These are phyloP conservation scores for Ogataea trehaloabstinens DNA, from an alignment of 805 yeast species.

Conservation along the genomic window DNA sequence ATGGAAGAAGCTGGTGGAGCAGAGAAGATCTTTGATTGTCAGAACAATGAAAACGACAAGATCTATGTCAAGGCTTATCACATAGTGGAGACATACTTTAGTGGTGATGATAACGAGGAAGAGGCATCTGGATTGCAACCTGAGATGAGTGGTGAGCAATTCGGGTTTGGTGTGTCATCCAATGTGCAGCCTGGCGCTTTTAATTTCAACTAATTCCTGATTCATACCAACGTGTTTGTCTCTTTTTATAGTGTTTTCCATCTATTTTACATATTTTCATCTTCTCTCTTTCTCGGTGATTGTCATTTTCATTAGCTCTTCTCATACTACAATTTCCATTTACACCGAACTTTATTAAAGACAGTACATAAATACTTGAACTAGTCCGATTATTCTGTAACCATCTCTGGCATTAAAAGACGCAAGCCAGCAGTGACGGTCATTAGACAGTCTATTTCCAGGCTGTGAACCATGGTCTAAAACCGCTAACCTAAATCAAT, in stretches of 20 bases:
- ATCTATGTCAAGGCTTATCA: constrained; percentile 88
- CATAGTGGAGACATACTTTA: constrained; percentile 88
- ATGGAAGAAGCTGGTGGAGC: constrained; percentile 98
- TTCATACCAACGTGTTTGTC: constrained; percentile 10
- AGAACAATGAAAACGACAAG: constrained; percentile 85
- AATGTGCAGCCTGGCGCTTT: constrained; percentile 46
- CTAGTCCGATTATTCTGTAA: too few relatives aligned
- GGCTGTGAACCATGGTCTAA: too few relatives aligned
- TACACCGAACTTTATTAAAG: too few relatives aligned
- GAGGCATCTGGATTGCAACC: constrained; percentile 70
- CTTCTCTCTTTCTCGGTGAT: background rate
- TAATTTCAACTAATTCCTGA: constrained; percentile 40
- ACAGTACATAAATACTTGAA: too few relatives aligned
- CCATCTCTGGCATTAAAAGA: too few relatives aligned
- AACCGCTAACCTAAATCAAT: background rate
- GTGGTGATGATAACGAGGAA: constrained; percentile 75
- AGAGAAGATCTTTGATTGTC: constrained; percentile 93
- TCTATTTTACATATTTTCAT: constrained; percentile 1
- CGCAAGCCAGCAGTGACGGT: too few relatives aligned
- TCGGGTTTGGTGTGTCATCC: constrained; percentile 77
- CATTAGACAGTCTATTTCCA: too few relatives aligned
- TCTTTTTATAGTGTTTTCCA: constrained; percentile 12
- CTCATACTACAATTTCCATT: too few relatives aligned
- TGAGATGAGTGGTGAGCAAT: constrained; percentile 71
- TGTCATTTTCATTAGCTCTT: background rate